Base-by-base conservation (phyloP, 306 rosid species). In the Clitoria ternatea region DNA sequence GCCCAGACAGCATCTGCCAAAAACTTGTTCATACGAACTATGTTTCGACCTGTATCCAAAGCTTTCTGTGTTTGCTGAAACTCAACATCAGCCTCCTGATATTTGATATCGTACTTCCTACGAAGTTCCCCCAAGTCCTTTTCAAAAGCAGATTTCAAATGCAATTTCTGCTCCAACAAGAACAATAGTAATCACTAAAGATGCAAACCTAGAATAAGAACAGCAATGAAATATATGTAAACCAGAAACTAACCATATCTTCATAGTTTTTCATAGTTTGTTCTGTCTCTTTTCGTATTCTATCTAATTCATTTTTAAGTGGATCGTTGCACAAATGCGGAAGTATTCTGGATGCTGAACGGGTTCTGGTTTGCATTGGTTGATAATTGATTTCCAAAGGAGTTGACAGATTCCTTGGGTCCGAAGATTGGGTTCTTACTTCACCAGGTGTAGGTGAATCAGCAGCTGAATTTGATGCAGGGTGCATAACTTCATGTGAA, bases 1-100 rank as follows among this genome's bases (percentile, higher is more conserved):
- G 83, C 82, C 80, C 85, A 81, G 76, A 87, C 90, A 65, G 96
- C 90, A 68, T 83, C 88, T 1, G 94, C 96, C 89, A 91, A 90
- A 20, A 74, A 13, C 79, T 75, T 79, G 66, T 83, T 87, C 88
- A 74, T 75, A 27, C 15, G 57, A 68, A 90, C 90, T 42, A 44
- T 63, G 69, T 50, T 67, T 29, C 48, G 69, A 78, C 26, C 81
- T 54, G 84, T 39, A 30, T 90, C 88, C 52, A 87, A 73, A 27
- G 79, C 74, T 43, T 57, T 81, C 88, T 78, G 80, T 13, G 66
- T 84, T 54, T 22, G 72, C 40, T 65, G 68, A 77, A 73, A 81
- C 43, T 80, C 89, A 54, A 69, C 35, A 56, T 89, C 96, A 35
- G 35, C 11, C 73, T 85, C 87, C 62, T 79, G 84, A 39, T 74